Conservation (phyloP, 2,329 filamentous ascomycete species). For the Leptosphaerulina australis region DNA sequence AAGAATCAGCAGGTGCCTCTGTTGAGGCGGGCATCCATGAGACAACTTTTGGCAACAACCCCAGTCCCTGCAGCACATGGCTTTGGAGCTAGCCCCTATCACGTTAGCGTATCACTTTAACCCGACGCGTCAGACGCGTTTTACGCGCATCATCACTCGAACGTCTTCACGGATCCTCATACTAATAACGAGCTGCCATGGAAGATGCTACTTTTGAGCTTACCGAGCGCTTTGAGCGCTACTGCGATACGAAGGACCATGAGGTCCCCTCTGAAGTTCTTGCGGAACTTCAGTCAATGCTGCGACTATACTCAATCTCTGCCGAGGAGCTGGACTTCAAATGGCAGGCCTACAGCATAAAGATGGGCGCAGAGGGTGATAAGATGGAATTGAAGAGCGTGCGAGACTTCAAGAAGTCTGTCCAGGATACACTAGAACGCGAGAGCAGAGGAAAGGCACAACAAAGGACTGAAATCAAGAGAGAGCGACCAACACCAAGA, state of each 20-base stretch:
- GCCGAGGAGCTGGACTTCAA: constrained; percentile 94
- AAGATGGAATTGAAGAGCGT: constrained; percentile 72
- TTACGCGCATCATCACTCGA: constrained; percentile 15
- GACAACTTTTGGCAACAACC: constrained; percentile 23
- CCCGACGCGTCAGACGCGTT: constrained; percentile 36
- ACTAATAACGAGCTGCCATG: constrained; percentile 47
- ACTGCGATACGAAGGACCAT: constrained; percentile 55
- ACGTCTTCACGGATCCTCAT: constrained; percentile 5
- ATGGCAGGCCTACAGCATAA: constrained; percentile 98
- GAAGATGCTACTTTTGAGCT: constrained; percentile 59
- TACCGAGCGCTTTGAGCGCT: constrained; percentile 68
- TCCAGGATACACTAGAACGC: constrained; percentile 83
- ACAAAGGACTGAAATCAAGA: constrained; percentile 65
- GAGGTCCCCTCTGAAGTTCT: constrained; percentile 77
- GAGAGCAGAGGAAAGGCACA: constrained; percentile 71
- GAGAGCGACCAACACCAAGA: constrained; percentile 65
- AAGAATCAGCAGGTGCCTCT: not conserved
- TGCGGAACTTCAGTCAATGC: constrained; percentile 81
- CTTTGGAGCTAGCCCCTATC: constrained; percentile 24
- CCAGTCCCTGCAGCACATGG: constrained; percentile 24
- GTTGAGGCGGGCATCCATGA: constrained; percentile 10
- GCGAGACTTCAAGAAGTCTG: constrained; percentile 80
- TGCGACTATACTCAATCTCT: constrained; percentile 79
- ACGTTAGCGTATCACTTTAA: constrained; percentile 31
- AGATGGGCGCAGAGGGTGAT: constrained; percentile 83